A percentile compares a stretch with the other conserved stretches of the same genome.
These are phyloP conservation scores for Colletotrichum sublineola DNA, from an alignment of 2,329 filamentous ascomycete genomes.

Conservation along the genomic window DNA sequence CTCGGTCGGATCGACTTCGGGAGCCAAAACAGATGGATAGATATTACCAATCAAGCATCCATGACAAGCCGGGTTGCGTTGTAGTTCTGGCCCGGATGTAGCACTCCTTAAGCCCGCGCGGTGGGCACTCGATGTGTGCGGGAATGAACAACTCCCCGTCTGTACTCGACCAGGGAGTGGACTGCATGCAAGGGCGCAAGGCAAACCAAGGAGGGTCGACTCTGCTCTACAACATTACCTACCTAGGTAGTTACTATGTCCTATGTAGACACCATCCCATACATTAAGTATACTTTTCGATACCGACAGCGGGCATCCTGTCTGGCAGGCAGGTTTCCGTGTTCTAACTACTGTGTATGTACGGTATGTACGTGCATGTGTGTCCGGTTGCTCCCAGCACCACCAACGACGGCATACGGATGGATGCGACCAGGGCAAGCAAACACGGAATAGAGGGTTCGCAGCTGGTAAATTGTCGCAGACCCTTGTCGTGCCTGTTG, in stretches of 20 bases:
- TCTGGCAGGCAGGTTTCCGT: background rate
- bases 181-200: background rate
- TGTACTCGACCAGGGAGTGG: background rate
- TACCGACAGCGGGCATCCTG: background rate
- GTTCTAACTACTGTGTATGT: background rate
- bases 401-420: constrained; percentile 6
- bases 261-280: too few relatives aligned
- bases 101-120: constrained; percentile 36
- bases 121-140: background rate
- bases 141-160: too few relatives aligned
- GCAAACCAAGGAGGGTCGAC: background rate
- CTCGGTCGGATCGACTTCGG: constrained; percentile 37
- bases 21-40: constrained; percentile 15
- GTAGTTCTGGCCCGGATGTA: constrained; percentile 29
- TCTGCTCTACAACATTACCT: too few relatives aligned
- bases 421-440: constrained; percentile 10
- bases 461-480: constrained; percentile 31
- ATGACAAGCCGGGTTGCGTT: constrained; percentile 22
- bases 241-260: too few relatives aligned
- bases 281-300: too few relatives aligned
- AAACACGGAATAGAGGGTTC: background rate
- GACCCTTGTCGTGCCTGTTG: background rate
- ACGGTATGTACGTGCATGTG: constrained; percentile 16
- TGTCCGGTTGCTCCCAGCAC: background rate
- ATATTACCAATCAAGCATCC: constrained; percentile 38